Evolutionary conservation across 257 asterid species (phyloP), one percentile per base, ranked within the genome.

Genomic region (Paraleonurus japonicus): DNA sequence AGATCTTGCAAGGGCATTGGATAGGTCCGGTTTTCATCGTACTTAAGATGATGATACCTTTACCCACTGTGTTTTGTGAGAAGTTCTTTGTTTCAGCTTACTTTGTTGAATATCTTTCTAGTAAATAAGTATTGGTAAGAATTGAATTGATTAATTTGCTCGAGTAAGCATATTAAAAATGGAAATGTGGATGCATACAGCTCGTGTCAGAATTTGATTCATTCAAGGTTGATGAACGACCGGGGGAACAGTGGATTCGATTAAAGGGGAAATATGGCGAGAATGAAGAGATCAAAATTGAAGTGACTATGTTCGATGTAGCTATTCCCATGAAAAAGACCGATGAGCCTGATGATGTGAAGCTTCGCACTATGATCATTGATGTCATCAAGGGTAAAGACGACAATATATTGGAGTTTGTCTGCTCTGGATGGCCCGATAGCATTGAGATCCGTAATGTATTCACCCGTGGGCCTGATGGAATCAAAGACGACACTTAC

Each of bases 271-370:
- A 86, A 79, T 88, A 80, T 41, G 85, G 88, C 61, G 93, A 78
- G 45, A 74, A 73, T 43, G 99, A 94, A 87, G 96, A 89, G 59
- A 88, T 94, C 73, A 92, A 84, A 74, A 74, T 94, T 16, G 99
- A 94, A 81, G 98, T 82, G 58, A 94, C 98, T 41, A 91, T 94
- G 96, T 89, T 89, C 54, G 98, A 92, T 81, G 90, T 85, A 20
- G 78, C 88, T 23, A 23, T 86, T 63, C 95, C 92, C 13, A 60
- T 85, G 61, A 80, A 83, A 73, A 81, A 85, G 82, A 58, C 73
- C 12, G 88, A 83, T 27, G 87, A 81, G 11, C 74, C 78, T 11
- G 90, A 75, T 17, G 94, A 89, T 28, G 80, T 84, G 75, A 84
- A 63, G 77, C 89, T 86, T 82, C 96, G 83, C 27, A 85, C 95